Base-by-base conservation (phyloP, 1,139 yeast genomes). In the Neolecta irregularis region DNA sequence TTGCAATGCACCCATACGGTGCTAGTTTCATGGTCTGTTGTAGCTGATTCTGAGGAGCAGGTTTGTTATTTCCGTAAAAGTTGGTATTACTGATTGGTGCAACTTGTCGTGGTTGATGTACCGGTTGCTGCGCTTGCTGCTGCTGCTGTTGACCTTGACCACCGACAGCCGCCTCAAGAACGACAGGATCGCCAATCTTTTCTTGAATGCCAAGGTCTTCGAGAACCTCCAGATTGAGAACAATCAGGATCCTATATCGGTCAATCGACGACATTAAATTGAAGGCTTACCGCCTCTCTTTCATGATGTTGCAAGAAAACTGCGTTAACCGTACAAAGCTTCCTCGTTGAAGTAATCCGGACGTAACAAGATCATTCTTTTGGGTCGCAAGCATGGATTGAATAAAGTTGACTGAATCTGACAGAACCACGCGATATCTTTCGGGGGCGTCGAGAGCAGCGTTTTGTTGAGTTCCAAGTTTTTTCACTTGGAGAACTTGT, bases 301-400 rank as follows among this genome's bases (percentile, higher is more conserved):
- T 43, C 37, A 44, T 35, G 16, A 30, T 34, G 23, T 39, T 38
- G 26, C 41, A 34, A 6, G 43, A 28, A 33, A 35, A 44, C 22
- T 38, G 39, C 23, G 34, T 37, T 19, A 47, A 22, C 13, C 31
- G 30, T 17, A 47, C 36, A 26, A 47, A 36, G 22, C 33, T 25
- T 7, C 47, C 46, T 21, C 38, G 36, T 23, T 32, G 33, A 21
- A 46, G 26, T 7, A 30, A 30, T 12, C 36, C 35, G 12, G 38
- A 35, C 6, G 21, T 12, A 6, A 46, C 43, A 20, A 36, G 28
- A 4, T 42, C 44, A 23, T 38, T 41, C 29, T 37, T 29, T 11
- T 40, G 39, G 22, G 39, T 30, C 9, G 44, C 40, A n/a, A 46
- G 26, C 46, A 47, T 43, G 29, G 40, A 40, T 32, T 47, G 46